Conservation (phyloP, 2,329 filamentous ascomycete genomes). For the Botrytis fragariae region DNA sequence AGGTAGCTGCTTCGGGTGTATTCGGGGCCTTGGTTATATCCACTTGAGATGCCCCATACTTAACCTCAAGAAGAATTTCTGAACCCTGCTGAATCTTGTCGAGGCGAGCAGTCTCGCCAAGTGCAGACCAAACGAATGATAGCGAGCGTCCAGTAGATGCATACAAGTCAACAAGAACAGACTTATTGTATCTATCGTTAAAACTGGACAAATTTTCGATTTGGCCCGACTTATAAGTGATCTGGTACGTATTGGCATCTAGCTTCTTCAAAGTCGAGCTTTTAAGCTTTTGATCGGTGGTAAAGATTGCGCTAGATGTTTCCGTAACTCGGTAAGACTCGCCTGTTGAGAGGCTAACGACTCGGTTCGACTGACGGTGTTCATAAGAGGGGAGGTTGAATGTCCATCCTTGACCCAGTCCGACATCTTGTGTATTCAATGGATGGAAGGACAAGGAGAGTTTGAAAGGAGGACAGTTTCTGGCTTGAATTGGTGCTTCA, state of each 20-base stretch:
- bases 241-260: conserved; percentile 7
- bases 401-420: conserved; percentile 12
- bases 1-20: conserved; percentile 7
- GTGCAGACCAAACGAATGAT: neutral
- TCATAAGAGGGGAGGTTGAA: conserved; percentile 15
- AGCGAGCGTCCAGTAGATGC: neutral
- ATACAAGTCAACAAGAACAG: conserved; percentile 12
- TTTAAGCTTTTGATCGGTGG: conserved; percentile 9
- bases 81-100: conserved; percentile 14
- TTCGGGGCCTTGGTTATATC: conserved; percentile 11
- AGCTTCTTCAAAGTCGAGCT: conserved; percentile 6
- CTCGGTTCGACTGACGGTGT: conserved; percentile 9
- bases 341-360: conserved; percentile 1
- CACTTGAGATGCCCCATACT: conserved; percentile 6
- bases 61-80: conserved; percentile 12
- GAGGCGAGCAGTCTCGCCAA: conserved; percentile 2
- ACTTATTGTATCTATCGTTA: conserved; percentile 7
- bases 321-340: conserved; percentile 13
- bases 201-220: conserved; percentile 13
- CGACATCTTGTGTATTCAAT: conserved; percentile 3
- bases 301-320: neutral
- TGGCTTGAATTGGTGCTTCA: conserved; percentile 13
- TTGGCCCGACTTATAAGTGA: conserved; percentile 10
- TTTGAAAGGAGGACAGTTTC: conserved; percentile 17
- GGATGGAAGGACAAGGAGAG: conserved; percentile 11